Base-by-base conservation (phyloP, 2,329 filamentous ascomycete genomes). In the Grosmannia huntii region DNA sequence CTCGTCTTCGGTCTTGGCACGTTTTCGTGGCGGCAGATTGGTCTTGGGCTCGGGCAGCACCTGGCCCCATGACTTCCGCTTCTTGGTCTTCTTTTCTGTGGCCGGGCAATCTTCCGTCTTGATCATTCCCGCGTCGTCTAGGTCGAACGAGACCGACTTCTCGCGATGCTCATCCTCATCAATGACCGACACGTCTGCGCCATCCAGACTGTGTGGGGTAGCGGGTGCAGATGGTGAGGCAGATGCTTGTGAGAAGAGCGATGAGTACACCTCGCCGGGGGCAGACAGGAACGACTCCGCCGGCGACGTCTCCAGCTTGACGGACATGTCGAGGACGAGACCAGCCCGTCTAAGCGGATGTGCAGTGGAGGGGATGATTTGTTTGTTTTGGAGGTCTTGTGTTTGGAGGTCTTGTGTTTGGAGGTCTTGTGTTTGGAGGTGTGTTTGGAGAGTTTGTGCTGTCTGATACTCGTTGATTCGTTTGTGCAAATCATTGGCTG, bases 61-160 rank as follows among this genome's bases (percentile, higher is more conserved):
- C 73, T 99, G 94, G 55, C 94, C 94, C 94, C 94, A 99, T 54
- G 94, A 97, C 76, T 97, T 99, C 67, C 94, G 81, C 83, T 96
- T 96, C 83, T 96, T 96, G 41, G 80, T 75, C 1, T 81, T 79
- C 76, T 89, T 94, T 79, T 88, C 89, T 53, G 85, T 81, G 0
- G 71, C 64, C 2, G 62, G 12, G 7, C 63, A 10, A 19, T 41
- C 12, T 16, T 21, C 16, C 21, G 21, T 9, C 27, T 44, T n/a
- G 55, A 1, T 19, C 52, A 16, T 12, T 28, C 25, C 48, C 31
- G 31, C 31, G 31, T 33, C 31, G 31, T 33, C 31, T 9, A 33
- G 31, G 9, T 23, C 31, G 4, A 16, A 14, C 7, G 48, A 23
- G 4, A 41, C 21, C 1, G 55, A 41, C 23, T 27, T 31, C 21